Evolutionary conservation across 495 filamentous ascomycete species (phyloP).

Genomic region (Pyronema omphalodes): DNA sequence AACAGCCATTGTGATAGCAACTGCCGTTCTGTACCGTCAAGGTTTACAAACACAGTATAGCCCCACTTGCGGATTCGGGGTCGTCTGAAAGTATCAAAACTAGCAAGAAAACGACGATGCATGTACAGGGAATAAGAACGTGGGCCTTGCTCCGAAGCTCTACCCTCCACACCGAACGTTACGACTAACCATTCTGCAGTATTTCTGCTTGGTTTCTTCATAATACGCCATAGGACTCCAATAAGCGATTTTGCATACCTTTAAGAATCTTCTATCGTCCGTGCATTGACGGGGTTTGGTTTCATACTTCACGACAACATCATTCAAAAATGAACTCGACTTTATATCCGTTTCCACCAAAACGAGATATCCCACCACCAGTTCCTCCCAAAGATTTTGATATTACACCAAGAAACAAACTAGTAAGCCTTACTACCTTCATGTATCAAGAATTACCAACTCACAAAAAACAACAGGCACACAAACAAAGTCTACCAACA

Average conservation of each 20-base stretch:
- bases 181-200: not conserved
- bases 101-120: not conserved
- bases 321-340: constrained; percentile 8
- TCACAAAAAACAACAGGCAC: not conserved
- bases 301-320: too few relatives aligned
- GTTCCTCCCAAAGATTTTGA: constrained; percentile 14
- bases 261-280: too few relatives aligned
- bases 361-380: constrained; percentile 13
- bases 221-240: too few relatives aligned
- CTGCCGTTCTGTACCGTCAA: too few relatives aligned
- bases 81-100: not conserved
- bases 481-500: not conserved
- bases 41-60: not conserved
- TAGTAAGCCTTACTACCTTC: not conserved
- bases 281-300: too few relatives aligned
- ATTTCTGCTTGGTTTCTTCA: too few relatives aligned
- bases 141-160: not conserved
- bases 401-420: not conserved
- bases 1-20: too few relatives aligned
- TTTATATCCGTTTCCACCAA: constrained; percentile 16
- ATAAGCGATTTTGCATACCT: too few relatives aligned
- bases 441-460: not conserved
- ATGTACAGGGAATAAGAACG: not conserved
- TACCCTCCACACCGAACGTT: not conserved
- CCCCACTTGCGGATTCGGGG: not conserved